Percentiles rank a stretch among this genome's conserved stretches.
phyloP scores from a whole-genome alignment of 2,329 filamentous ascomycete genomes.

The Dissoconium aciculare region DNA sequence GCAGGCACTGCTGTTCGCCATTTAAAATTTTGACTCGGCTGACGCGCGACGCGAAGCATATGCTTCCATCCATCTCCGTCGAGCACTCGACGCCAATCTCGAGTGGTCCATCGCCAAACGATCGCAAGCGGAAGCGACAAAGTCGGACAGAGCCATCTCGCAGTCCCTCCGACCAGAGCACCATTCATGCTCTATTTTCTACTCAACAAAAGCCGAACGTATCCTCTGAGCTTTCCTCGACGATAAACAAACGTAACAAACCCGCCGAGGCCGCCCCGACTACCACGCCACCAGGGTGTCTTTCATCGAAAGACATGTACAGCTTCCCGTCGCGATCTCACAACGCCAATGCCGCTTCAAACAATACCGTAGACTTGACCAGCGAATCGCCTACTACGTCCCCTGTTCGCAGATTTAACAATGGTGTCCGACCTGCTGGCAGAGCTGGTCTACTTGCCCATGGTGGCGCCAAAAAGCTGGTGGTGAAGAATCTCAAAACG shows the following conservation, averaged over 20 bases:
- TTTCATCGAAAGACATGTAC: conserved; percentile 38
- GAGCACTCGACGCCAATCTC: conserved; percentile 9
- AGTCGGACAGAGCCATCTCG: conserved; percentile 4
- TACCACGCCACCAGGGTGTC: conserved; percentile 11
- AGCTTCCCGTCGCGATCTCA: conserved; percentile 30
- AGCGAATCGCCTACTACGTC: conserved; percentile 21
- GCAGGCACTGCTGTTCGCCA: no score
- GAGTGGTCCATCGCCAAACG: conserved; percentile 6
- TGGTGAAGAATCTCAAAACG: conserved; percentile 81
- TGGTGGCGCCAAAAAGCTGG: conserved; percentile 64
- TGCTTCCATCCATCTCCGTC: conserved; percentile 11
- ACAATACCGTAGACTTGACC: conserved; percentile 30
- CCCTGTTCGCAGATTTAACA: conserved; percentile 12
- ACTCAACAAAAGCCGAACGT: conserved; percentile 17
- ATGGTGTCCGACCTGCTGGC: conserved; percentile 13
- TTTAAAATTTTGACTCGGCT: no score
- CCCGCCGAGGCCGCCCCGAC: conserved; percentile 22
- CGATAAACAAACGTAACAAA: conserved; percentile 23
- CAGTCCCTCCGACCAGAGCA: conserved; percentile 24
- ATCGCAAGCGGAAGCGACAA: conserved; percentile 14
- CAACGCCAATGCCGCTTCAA: conserved; percentile 25
- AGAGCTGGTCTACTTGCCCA: conserved; percentile 50
- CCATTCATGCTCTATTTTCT: conserved; percentile 33
- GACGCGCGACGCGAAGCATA: no score
- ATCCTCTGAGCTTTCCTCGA: background rate